Percentiles rank a stretch among this genome's conserved stretches.
These are phyloP conservation scores for Claviceps arundinis DNA, from an alignment of 2,329 filamentous ascomycete species.

Conservation along the genomic window DNA sequence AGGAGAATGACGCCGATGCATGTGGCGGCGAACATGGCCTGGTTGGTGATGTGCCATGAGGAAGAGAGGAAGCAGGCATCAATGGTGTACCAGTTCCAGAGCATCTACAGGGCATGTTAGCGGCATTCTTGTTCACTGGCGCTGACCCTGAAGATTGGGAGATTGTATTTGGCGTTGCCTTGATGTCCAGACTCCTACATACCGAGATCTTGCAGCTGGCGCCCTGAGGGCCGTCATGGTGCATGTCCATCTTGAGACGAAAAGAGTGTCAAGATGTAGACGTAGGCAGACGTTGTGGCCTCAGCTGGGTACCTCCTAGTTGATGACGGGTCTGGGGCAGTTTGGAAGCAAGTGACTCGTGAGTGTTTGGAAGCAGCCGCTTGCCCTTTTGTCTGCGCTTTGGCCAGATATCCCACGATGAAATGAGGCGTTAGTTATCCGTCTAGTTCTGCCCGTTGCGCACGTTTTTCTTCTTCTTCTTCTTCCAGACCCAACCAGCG, in stretches of 20 bases:
- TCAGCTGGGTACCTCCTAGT: not conserved
- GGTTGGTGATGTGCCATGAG: slow-evolving; percentile 58
- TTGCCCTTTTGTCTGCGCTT: too few relatives aligned
- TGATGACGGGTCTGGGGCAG: too few relatives aligned
- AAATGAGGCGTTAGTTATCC: too few relatives aligned
- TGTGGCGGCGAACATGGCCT: slow-evolving; percentile 61
- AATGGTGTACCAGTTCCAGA: slow-evolving; percentile 67
- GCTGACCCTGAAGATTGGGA: too few relatives aligned
- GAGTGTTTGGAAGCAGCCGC: too few relatives aligned
- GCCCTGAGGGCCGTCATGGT: slow-evolving; percentile 9
- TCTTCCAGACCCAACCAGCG: too few relatives aligned
- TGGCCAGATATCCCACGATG: too few relatives aligned
- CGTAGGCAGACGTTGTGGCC: not conserved
- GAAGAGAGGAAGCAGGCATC: slow-evolving; percentile 58
- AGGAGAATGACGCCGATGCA: slow-evolving; percentile 66
- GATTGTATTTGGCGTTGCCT: not conserved
- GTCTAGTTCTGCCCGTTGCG: too few relatives aligned
- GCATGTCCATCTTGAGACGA: slow-evolving; percentile 11
- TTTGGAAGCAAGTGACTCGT: too few relatives aligned
- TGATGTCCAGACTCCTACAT: slow-evolving; percentile 1
- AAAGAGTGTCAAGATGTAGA: too few relatives aligned
- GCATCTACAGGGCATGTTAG: slow-evolving; percentile 42
- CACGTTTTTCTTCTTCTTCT: too few relatives aligned
- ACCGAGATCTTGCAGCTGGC: slow-evolving; percentile 21
- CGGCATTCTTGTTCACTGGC: not conserved